phyloP scores from a whole-genome alignment of 2,329 filamentous ascomycete genomes.

The Colletotrichum magnum region DNA sequence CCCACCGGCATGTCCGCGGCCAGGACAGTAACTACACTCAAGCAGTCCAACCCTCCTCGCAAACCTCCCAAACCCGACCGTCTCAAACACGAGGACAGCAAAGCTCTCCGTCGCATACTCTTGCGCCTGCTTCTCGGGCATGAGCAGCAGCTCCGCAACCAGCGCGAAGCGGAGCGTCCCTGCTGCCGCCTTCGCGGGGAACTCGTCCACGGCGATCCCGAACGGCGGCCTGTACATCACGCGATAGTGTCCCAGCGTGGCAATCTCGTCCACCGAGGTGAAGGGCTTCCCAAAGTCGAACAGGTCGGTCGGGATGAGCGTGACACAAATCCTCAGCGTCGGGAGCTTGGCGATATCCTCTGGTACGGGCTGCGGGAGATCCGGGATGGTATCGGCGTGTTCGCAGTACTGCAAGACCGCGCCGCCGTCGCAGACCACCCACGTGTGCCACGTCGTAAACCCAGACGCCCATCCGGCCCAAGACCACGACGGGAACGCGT shows the following conservation, averaged over 20 bases:
- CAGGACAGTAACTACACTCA: no score
- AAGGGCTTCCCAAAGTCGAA: not conserved
- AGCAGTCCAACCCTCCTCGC: no score
- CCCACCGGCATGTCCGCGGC: no score
- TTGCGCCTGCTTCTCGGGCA: no score
- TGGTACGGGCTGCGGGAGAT: not conserved
- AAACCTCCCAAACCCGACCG: no score
- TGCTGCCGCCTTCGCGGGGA: not conserved
- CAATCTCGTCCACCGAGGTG: not conserved
- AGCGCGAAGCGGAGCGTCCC: not conserved
- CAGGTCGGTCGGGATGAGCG: not conserved
- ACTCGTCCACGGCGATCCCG: not conserved
- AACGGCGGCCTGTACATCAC: not conserved
- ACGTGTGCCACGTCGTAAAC: no score
- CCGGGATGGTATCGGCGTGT: not conserved
- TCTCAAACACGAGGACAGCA: no score
- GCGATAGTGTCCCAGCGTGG: not conserved
- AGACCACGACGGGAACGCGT: not conserved
- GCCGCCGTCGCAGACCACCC: not conserved
- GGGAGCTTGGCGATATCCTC: not conserved
- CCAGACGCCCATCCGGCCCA: not conserved
- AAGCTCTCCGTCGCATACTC: no score
- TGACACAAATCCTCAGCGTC: not conserved
- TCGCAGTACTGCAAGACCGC: not conserved
- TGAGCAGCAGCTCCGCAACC: not conserved